These are phyloP conservation scores for Trichothecium sympodiale DNA, from an alignment of 2,329 filamentous ascomycete species.

Conservation along the genomic window DNA sequence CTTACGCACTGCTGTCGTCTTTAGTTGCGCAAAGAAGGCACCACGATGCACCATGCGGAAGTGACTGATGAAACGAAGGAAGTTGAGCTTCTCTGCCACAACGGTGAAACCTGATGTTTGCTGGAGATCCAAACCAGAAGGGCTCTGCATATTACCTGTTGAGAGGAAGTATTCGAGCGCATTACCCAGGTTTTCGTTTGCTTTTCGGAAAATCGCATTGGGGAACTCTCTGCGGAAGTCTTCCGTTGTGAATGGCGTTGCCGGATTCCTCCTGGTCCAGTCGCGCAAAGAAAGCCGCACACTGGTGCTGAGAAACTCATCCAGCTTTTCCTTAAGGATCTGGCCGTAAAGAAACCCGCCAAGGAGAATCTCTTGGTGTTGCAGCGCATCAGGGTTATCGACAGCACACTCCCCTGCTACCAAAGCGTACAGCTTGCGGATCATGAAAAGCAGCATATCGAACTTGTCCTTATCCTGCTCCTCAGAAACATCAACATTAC, in stretches of 20 bases:
- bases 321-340: conserved; percentile 88
- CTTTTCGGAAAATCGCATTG: conserved; percentile 63
- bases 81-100: conserved; percentile 98
- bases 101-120: conserved; percentile 93
- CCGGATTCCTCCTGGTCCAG: conserved; percentile 42
- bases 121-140: conserved; percentile 86
- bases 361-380: conserved; percentile 89
- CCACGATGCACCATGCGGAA: conserved; percentile 99
- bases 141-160: conserved; percentile 85
- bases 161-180: conserved; percentile 91
- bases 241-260: conserved; percentile 64
- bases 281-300: conserved; percentile 44
- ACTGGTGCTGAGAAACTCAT: conserved; percentile 64
- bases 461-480: conserved; percentile 87
- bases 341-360: conserved; percentile 90
- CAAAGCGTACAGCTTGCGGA: conserved; percentile 85
- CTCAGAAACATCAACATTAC: conserved; percentile 73
- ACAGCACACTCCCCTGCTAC: conserved; percentile 86
- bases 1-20: conserved; percentile 94
- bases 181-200: conserved; percentile 81
- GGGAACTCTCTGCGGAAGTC: conserved; percentile 75
- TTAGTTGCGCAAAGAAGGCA: conserved; percentile 95
- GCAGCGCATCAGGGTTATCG: conserved; percentile 93
- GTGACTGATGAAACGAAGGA: conserved; percentile 94
- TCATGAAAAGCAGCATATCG: conserved; percentile 89